These are phyloP conservation scores for Casuarina equisetifolia DNA, from an alignment of 306 rosid genomes.

Conservation along the genomic window DNA sequence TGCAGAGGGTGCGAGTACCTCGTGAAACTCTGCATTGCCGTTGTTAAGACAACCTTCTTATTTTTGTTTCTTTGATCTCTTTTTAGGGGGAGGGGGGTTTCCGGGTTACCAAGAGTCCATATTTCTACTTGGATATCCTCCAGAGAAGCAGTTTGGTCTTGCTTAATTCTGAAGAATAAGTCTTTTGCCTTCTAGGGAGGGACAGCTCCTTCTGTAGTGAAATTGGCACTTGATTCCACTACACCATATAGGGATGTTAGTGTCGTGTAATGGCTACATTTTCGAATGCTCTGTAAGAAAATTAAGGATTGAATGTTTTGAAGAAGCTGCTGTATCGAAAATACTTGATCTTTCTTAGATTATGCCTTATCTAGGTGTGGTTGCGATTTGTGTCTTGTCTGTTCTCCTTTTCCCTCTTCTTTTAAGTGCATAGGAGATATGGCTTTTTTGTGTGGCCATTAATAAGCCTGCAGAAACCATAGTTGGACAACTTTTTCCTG, in stretches of 20 bases:
- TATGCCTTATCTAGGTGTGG: background rate
- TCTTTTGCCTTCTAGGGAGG: background rate
- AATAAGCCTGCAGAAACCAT: too few relatives aligned
- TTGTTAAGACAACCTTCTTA: conserved; percentile 1
- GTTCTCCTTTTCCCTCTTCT: background rate
- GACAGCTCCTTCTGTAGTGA: background rate
- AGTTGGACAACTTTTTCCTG: too few relatives aligned
- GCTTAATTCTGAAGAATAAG: background rate
- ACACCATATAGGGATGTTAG: background rate
- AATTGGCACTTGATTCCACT: background rate
- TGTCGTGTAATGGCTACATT: background rate
- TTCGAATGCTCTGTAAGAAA: background rate
- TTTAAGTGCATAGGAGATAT: too few relatives aligned
- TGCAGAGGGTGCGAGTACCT: background rate
- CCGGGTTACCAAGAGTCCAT: background rate
- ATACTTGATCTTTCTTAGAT: background rate
- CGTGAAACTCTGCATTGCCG: background rate
- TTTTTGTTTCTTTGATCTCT: background rate
- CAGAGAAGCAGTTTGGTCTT: background rate
- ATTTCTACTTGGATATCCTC: background rate
- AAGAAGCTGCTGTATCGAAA: too few relatives aligned
- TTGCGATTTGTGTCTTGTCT: background rate
- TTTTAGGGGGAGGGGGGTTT: background rate
- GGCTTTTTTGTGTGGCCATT: too few relatives aligned
- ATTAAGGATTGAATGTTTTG: too few relatives aligned